Evolutionary conservation across 164 flowering plant genomes (phyloP).

Genomic region (Berberis vulgaris): DNA sequence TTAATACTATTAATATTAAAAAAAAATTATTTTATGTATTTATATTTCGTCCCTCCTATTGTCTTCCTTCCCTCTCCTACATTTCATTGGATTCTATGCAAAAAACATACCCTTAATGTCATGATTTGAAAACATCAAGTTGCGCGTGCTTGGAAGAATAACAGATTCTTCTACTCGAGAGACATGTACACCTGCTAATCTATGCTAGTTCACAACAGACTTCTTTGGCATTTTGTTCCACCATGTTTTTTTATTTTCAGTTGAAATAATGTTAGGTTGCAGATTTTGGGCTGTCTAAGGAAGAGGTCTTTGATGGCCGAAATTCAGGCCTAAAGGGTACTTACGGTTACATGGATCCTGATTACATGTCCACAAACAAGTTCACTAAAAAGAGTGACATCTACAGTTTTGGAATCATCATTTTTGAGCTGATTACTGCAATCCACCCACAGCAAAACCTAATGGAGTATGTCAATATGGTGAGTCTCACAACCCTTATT

Average conservation of each 20-base stretch:
- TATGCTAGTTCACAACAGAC: too few species aligned
- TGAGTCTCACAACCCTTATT: conserved; percentile 28
- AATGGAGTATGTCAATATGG: conserved; percentile 85
- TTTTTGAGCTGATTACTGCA: conserved; percentile 90
- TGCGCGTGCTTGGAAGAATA: too few species aligned
- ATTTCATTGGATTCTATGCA: too few species aligned
- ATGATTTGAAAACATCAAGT: too few species aligned
- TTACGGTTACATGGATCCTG: conserved; percentile 96
- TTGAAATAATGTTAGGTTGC: conserved; percentile 54
- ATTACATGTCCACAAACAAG: conserved; percentile 76
- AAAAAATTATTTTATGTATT: too few species aligned
- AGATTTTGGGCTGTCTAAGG: conserved; percentile 97
- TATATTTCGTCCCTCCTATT: too few species aligned
- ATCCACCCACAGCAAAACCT: conserved; percentile 93
- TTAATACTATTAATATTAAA: too few species aligned
- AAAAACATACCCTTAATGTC: too few species aligned
- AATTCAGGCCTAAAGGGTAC: conserved; percentile 91
- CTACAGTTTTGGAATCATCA: conserved; percentile 84
- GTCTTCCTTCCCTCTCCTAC: too few species aligned
- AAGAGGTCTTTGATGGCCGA: conserved; percentile 67
- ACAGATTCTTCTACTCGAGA: too few species aligned
- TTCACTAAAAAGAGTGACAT: conserved; percentile 90
- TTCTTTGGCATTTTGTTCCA: neutral
- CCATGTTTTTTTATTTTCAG: neutral
- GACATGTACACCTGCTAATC: too few species aligned